A percentile compares a stretch with the other conserved stretches of the same genome.
phyloP scores from a whole-genome alignment of 805 yeast genomes.

The Teunomyces stri region DNA sequence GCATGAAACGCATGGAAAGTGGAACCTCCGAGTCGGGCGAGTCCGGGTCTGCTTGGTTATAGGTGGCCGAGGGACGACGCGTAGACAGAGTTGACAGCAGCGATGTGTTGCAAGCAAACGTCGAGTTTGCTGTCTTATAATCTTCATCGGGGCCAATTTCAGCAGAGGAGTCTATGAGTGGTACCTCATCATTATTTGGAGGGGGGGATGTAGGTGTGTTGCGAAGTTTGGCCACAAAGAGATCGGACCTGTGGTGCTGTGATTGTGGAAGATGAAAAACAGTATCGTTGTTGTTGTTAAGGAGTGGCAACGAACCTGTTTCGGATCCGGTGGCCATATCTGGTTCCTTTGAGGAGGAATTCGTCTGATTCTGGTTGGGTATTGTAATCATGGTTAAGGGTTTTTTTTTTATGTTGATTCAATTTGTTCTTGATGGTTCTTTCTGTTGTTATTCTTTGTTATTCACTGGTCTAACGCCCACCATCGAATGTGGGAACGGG shows the following conservation, averaged over 20 bases:
- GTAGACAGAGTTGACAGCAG: neutral
- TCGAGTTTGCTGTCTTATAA: neutral
- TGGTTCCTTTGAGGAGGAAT: no score
- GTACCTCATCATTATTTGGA: neutral
- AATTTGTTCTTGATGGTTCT: no score
- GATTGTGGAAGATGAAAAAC: neutral
- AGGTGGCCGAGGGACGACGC: constrained; percentile 6
- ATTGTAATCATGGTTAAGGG: no score
- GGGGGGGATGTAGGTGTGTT: neutral
- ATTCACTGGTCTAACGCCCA: no score
- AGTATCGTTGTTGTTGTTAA: no score
- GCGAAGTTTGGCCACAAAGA: neutral
- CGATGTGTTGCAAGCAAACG: neutral
- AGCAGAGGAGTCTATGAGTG: constrained; percentile 1
- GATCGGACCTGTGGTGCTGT: neutral
- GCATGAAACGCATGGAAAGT: constrained; percentile 35
- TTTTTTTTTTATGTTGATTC: no score
- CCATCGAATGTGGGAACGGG: no score
- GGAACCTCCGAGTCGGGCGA: constrained; percentile 14
- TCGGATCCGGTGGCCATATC: no score
- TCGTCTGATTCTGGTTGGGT: no score
- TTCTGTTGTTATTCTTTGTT: no score
- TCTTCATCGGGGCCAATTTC: neutral
- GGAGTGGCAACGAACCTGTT: no score
- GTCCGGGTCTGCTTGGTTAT: constrained; percentile 1